Percentiles rank a stretch among this genome's conserved stretches.
Conservation (phyloP, 2,329 filamentous ascomycete species). For the Hirsutella rhossiliensis region DNA sequence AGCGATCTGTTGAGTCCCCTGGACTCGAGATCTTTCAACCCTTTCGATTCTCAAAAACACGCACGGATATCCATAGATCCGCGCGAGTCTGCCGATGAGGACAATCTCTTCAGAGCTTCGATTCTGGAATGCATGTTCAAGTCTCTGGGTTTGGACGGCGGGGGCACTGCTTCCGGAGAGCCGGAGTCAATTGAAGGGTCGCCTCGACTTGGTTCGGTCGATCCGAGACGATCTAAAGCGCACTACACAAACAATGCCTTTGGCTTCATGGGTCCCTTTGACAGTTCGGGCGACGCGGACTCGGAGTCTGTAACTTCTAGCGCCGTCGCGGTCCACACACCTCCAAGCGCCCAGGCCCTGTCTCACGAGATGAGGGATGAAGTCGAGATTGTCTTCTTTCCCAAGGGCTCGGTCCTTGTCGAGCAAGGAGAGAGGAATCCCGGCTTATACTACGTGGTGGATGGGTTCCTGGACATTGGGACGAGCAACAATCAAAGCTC, state of each 20-base stretch:
- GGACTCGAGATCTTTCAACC: slow-evolving; percentile 39
- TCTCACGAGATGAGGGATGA: slow-evolving; percentile 80
- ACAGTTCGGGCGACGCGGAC: slow-evolving; percentile 64
- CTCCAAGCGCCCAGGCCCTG: slow-evolving; percentile 53
- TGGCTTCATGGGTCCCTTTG: slow-evolving; percentile 79
- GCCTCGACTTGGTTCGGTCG: slow-evolving; percentile 71
- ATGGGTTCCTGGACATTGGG: slow-evolving; percentile 90
- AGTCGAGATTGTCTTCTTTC: slow-evolving; percentile 94
- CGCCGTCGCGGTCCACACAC: slow-evolving; percentile 46
- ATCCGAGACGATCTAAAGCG: slow-evolving; percentile 68
- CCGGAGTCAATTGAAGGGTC: slow-evolving; percentile 73
- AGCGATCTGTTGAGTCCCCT: slow-evolving; percentile 31
- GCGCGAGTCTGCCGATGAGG: slow-evolving; percentile 77
- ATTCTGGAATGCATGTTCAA: slow-evolving; percentile 95
- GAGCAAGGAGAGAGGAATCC: slow-evolving; percentile 97
- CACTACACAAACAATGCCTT: slow-evolving; percentile 66
- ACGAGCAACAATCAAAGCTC: slow-evolving; percentile 40
- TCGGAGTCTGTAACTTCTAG: slow-evolving; percentile 73
- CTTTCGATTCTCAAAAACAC: slow-evolving; percentile 40
- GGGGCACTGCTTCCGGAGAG: slow-evolving; percentile 52
- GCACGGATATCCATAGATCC: slow-evolving; percentile 46
- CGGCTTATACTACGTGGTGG: slow-evolving; percentile 92
- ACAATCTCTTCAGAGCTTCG: slow-evolving; percentile 76
- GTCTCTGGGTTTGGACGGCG: slow-evolving; percentile 69
- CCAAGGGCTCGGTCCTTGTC: slow-evolving; percentile 84